Evolutionary conservation across 495 filamentous ascomycete genomes (phyloP).

Genomic region (Penicillium fimorum): DNA sequence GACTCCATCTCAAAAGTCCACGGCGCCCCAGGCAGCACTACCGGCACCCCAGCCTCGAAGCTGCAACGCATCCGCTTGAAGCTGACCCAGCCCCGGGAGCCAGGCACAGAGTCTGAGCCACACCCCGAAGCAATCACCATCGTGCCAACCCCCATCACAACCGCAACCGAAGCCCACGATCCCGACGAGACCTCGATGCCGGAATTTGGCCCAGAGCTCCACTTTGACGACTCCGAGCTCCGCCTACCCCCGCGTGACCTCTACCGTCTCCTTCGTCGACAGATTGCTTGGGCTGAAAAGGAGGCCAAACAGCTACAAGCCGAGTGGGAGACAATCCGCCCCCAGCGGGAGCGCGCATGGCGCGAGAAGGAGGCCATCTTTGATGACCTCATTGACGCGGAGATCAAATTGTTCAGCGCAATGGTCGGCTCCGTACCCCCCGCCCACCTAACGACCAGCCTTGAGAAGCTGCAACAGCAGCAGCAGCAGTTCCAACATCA

Average conservation of each 20-base stretch:
- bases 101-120: slow-evolving; percentile 45
- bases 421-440: slow-evolving; percentile 28
- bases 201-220: slow-evolving; percentile 37
- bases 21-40: slow-evolving; percentile 27
- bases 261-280: slow-evolving; percentile 68
- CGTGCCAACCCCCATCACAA: slow-evolving; percentile 48
- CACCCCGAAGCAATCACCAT: slow-evolving; percentile 52
- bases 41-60: slow-evolving; percentile 53
- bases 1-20: slow-evolving; percentile 71
- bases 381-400: slow-evolving; percentile 58
- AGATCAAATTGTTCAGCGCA: slow-evolving; percentile 45
- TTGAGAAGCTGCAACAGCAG: slow-evolving; percentile 31
- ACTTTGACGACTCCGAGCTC: slow-evolving; percentile 72
- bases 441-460: slow-evolving; percentile 21
- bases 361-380: slow-evolving; percentile 73
- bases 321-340: slow-evolving; percentile 65
- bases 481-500: slow-evolving; percentile 26
- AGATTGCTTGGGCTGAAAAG: slow-evolving; percentile 77
- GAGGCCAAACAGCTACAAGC: slow-evolving; percentile 61
- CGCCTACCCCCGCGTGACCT: slow-evolving; percentile 66
- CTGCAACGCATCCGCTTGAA: slow-evolving; percentile 67
- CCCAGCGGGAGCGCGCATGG: slow-evolving; percentile 73
- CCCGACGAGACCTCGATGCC: slow-evolving; percentile 48
- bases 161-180: slow-evolving; percentile 38
- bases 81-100: slow-evolving; percentile 50